These are phyloP conservation scores for Claviceps sp. DNA, from an alignment of 2,329 filamentous ascomycete genomes.

Conservation along the genomic window DNA sequence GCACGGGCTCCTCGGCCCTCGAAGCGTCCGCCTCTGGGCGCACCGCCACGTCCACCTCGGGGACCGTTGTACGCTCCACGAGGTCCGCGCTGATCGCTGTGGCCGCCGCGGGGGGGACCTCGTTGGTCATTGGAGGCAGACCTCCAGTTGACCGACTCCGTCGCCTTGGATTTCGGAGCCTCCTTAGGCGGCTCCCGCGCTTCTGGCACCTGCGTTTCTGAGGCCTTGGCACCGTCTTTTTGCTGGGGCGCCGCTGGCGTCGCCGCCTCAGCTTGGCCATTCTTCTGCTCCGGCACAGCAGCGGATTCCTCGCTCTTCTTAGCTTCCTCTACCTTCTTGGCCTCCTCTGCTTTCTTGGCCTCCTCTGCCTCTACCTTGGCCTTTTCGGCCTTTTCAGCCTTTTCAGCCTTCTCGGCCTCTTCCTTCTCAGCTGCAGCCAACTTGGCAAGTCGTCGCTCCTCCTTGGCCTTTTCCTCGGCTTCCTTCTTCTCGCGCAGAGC, in stretches of 20 bases:
- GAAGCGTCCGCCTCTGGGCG: constrained; percentile 29
- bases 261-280: constrained; percentile 10
- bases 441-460: constrained; percentile 51
- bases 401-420: constrained; percentile 20
- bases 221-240: constrained; percentile 28
- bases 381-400: constrained; percentile 15
- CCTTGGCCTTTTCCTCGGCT: constrained; percentile 73
- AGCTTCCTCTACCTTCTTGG: constrained; percentile 19
- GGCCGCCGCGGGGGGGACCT: too few relatives aligned
- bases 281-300: constrained; percentile 18
- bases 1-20: constrained; percentile 31
- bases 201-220: constrained; percentile 26
- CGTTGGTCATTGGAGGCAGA: constrained; percentile 34
- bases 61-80: constrained; percentile 29
- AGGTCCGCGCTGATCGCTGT: constrained; percentile 31
- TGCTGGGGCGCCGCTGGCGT: constrained; percentile 24
- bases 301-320: constrained; percentile 20
- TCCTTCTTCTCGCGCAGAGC: constrained; percentile 72
- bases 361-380: constrained; percentile 26
- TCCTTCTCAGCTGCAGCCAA: constrained; percentile 39
- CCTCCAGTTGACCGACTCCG: constrained; percentile 49
- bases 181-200: constrained; percentile 30
- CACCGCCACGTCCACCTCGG: constrained; percentile 19
- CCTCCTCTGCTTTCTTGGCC: constrained; percentile 19
- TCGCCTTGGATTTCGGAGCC: constrained; percentile 39